Percentiles rank a stretch among this genome's conserved stretches.
Evolutionary conservation across 257 asterid genomes (phyloP).

Genomic region (Vinca minor): DNA sequence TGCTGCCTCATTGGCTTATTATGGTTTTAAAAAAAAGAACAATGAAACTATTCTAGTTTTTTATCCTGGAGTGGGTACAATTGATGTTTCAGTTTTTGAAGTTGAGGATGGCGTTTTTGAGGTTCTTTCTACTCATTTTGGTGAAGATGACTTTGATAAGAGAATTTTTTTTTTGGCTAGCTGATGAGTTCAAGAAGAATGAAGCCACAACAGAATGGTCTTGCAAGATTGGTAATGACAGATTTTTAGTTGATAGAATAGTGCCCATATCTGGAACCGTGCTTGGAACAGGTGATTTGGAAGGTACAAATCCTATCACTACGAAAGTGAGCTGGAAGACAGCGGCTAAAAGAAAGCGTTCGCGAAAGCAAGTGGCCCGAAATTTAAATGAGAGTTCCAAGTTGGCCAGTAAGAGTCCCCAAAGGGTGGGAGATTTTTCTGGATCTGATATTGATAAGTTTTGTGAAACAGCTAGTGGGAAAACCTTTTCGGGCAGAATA

Average conservation of each 20-base stretch:
- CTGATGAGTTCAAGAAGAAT: slow-evolving; percentile 62
- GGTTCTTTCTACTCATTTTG: slow-evolving; percentile 94
- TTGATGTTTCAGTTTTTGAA: slow-evolving; percentile 95
- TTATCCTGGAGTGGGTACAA: slow-evolving; percentile 88
- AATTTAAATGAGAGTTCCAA: slow-evolving; percentile 33
- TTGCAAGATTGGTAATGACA: slow-evolving; percentile 25
- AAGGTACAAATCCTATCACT: slow-evolving; percentile 39
- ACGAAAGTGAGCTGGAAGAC: slow-evolving; percentile 57
- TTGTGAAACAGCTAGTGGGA: slow-evolving; percentile 31
- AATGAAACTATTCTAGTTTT: slow-evolving; percentile 81
- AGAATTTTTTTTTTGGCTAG: slow-evolving; percentile 47
- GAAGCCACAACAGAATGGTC: slow-evolving; percentile 46
- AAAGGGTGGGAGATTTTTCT: slow-evolving; percentile 66
- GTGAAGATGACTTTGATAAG: slow-evolving; percentile 97
- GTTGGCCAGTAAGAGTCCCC: slow-evolving; percentile 41
- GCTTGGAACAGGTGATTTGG: slow-evolving; percentile 43
- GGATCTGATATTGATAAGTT: slow-evolving; percentile 71
- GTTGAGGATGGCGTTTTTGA: slow-evolving; percentile 96
- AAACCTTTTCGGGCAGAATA: slow-evolving; percentile 29
- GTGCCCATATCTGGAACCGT: slow-evolving; percentile 31
- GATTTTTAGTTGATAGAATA: slow-evolving; percentile 40
- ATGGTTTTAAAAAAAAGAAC: slow-evolving; percentile 80
- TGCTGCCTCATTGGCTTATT: slow-evolving; percentile 86
- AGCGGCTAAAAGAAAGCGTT: slow-evolving; percentile 63
- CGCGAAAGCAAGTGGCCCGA: slow-evolving; percentile 51